Evolutionary conservation across 371 early-diverging fungal genomes (phyloP).

Genomic region (Syncephalastrum contaminatum): DNA sequence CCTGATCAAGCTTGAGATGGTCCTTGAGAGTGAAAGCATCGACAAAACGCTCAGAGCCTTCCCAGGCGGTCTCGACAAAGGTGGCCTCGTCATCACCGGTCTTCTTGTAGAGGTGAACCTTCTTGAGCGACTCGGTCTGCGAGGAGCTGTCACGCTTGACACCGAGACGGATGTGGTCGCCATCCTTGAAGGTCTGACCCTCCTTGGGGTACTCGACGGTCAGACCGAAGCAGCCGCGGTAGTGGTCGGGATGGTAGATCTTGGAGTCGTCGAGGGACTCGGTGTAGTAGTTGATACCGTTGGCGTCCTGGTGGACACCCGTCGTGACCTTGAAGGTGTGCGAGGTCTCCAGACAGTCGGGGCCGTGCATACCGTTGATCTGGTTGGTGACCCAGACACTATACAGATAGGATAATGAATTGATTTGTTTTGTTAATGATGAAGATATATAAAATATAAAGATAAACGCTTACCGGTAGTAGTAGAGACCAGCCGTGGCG

Average conservation of each 20-base stretch:
- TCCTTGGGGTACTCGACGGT: constrained; percentile 30
- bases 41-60: constrained; percentile 27
- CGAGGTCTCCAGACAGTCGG: constrained; percentile 53
- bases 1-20: constrained; percentile 28
- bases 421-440: too few relatives aligned
- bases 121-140: constrained; percentile 33
- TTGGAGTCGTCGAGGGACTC: constrained; percentile 34
- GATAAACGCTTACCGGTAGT: constrained; percentile 38
- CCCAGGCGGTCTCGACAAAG: constrained; percentile 28
- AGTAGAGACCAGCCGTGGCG: constrained; percentile 42
- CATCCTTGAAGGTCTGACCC: constrained; percentile 19
- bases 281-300: constrained; percentile 47
- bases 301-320: constrained; percentile 57
- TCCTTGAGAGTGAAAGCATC: constrained; percentile 40
- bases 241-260: constrained; percentile 28
- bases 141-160: constrained; percentile 36
- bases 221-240: constrained; percentile 47
- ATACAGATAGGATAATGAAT: not conserved
- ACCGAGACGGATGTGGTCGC: constrained; percentile 31
- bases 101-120: constrained; percentile 44
- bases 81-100: constrained; percentile 13
- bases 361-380: constrained; percentile 41
- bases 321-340: constrained; percentile 60
- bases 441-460: too few relatives aligned
- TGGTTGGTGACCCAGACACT: constrained; percentile 52